A percentile compares a stretch with the other conserved stretches of the same genome.
Evolutionary conservation across 495 filamentous ascomycete genomes (phyloP).

Genomic region (Letharia columbiana): DNA sequence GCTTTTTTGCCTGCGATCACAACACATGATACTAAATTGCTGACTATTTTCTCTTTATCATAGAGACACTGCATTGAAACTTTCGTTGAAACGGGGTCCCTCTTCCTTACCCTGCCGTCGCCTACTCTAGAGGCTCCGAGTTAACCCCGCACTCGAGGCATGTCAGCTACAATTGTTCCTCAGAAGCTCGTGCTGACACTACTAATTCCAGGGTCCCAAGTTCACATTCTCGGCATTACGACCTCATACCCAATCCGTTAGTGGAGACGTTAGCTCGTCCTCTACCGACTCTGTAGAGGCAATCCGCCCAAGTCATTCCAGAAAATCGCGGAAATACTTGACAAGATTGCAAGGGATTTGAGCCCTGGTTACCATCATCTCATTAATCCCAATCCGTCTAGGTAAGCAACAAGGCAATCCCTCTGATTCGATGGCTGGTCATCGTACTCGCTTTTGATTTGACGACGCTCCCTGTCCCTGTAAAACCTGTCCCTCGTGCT

Average conservation of each 20-base stretch:
- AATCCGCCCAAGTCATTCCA: slow-evolving; percentile 19
- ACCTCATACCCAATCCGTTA: slow-evolving; percentile 7
- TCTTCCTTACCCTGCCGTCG: not conserved
- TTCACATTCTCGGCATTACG: slow-evolving; percentile 20
- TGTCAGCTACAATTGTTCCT: not conserved
- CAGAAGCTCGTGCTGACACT: slow-evolving; percentile 6
- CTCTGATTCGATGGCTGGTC: slow-evolving; percentile 14
- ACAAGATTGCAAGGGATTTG: slow-evolving; percentile 22
- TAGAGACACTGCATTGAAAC: not conserved
- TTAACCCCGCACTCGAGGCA: not conserved
- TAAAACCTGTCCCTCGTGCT: not conserved
- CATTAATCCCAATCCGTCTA: slow-evolving; percentile 12
- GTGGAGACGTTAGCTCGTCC: slow-evolving; percentile 28
- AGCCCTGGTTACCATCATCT: not conserved
- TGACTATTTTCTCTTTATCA: not conserved
- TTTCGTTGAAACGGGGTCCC: not conserved
- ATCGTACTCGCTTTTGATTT: not conserved
- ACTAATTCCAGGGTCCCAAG: slow-evolving; percentile 5
- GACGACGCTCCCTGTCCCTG: slow-evolving; percentile 3
- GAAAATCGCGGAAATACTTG: slow-evolving; percentile 8
- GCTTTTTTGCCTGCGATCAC: not conserved
- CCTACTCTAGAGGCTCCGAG: not conserved
- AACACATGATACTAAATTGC: not conserved
- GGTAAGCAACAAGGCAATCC: slow-evolving; percentile 8
- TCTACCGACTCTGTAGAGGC: slow-evolving; percentile 17